Evolutionary conservation across 768 basidiomycete species (phyloP).

Genomic region (Ephemerocybe angulata): DNA sequence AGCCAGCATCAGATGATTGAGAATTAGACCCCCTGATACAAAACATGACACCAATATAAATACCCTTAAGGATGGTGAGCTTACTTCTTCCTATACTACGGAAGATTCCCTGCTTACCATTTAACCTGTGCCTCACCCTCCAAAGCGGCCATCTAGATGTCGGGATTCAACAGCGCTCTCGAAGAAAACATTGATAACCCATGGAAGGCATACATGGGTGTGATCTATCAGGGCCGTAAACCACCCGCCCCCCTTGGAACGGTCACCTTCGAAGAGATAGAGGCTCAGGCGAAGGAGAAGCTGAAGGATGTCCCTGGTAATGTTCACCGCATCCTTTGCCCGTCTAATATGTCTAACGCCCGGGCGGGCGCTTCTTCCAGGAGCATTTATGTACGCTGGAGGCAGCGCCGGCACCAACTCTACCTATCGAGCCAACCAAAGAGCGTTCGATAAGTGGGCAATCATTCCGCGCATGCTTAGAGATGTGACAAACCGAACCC

Average conservation of each 20-base stretch:
- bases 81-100: no score
- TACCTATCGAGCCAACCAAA: slow-evolving; percentile 65
- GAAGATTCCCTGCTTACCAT: background rate
- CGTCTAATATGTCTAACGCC: background rate
- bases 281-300: slow-evolving; percentile 61
- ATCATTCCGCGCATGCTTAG: slow-evolving; percentile 83
- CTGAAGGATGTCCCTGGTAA: slow-evolving; percentile 57
- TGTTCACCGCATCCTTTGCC: slow-evolving; percentile 12
- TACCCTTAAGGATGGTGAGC: no score
- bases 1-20: background rate
- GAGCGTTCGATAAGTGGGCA: slow-evolving; percentile 60
- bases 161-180: slow-evolving; percentile 2
- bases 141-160: slow-evolving; percentile 4
- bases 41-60: no score
- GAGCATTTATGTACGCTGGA: slow-evolving; percentile 70
- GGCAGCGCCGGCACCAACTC: slow-evolving; percentile 71
- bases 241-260: slow-evolving; percentile 53
- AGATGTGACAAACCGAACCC: slow-evolving; percentile 49
- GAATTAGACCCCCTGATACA: no score
- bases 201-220: slow-evolving; percentile 41
- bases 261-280: slow-evolving; percentile 58
- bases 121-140: background rate
- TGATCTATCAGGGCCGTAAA: slow-evolving; percentile 36
- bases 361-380: slow-evolving; percentile 23
- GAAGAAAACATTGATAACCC: slow-evolving; percentile 4